Evolutionary conservation across 257 asterid genomes (phyloP), one percentile per base, ranked within the genome.

Genomic region (Scutellaria galericulata): DNA sequence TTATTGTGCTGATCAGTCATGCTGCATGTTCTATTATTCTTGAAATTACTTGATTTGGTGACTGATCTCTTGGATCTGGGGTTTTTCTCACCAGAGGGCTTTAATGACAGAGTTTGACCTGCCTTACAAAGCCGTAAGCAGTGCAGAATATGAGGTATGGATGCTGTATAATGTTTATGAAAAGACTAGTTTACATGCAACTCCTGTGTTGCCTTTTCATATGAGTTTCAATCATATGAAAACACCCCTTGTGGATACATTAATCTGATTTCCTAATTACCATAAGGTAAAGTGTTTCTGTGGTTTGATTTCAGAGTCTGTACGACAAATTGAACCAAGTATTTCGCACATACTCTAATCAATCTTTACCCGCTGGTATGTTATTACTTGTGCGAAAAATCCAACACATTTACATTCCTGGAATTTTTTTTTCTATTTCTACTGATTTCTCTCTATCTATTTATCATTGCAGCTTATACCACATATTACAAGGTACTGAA

Each of bases 251-350:
- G 18, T 46, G 62, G 64, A 70, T 50, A 61, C 73, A 14, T 58
- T 18, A 50, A 39, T 70, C 65, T 9, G 40, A 51, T 64, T 64
- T 22, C 53, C 50, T 65, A 73, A 22, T 57, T 46, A 45, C 15
- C 48, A 42, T 67, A 44, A 62, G 54, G n/a, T 11, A 61, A 31
- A 35, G 58, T 58, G 35, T 65, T 51, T 59, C 15, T 63, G 2
- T 66, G 47, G 44, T 74, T 74, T 75, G 63, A 15, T 74, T 81
- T 78, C 96, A 95, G 98, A 84, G 76, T 80, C 83, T 95, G 71
- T 90, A 88, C 75, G 96, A 88, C 68, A 92, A 86, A 75, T 68
- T 95, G 85, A 85, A 76, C 81, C 97, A 87, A 86, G 97, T 92
- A 64, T 79, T 77, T 7, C 91, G 98, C 54, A 78, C 93, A 74